phyloP scores from a whole-genome alignment of 768 basidiomycete species.

The Zangia roseola region DNA sequence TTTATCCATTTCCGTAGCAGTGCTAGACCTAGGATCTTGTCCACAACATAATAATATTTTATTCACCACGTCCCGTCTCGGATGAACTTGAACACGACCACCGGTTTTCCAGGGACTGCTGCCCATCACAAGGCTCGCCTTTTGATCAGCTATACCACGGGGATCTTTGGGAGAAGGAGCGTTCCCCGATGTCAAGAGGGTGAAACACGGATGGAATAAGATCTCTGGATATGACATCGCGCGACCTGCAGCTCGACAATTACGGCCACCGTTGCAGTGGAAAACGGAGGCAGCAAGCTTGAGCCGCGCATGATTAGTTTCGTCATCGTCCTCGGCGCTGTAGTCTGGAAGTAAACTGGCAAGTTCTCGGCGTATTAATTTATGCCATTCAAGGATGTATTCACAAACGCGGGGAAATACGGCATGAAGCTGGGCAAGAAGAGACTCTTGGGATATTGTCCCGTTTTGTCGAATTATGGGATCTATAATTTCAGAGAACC shows the following conservation, averaged over 20 bases:
- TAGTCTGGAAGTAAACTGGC: conserved; percentile 27
- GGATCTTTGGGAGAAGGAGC: conserved; percentile 20
- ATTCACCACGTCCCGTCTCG: conserved; percentile 12
- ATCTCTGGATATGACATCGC: conserved; percentile 25
- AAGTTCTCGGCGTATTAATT: conserved; percentile 23
- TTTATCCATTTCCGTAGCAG: conserved; percentile 27
- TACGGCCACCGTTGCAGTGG: conserved; percentile 14
- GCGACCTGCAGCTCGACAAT: conserved; percentile 14
- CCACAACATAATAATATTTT: conserved; percentile 19
- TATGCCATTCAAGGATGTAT: conserved; percentile 28
- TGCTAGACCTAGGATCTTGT: conserved; percentile 23
- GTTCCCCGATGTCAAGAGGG: conserved; percentile 1
- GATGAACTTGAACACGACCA: conserved; percentile 22
- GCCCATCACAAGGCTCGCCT: conserved; percentile 24
- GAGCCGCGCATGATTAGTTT: conserved; percentile 18
- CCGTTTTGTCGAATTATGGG: conserved; percentile 24
- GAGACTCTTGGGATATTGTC: conserved; percentile 3
- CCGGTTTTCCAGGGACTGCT: conserved; percentile 21
- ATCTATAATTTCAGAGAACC: conserved; percentile 21
- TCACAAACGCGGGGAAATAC: conserved; percentile 16
- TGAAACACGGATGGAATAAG: conserved; percentile 30
- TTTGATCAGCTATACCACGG: conserved; percentile 18
- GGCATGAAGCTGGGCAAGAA: conserved; percentile 16
- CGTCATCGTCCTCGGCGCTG: conserved; percentile 15
- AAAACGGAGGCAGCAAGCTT: conserved; percentile 31